Conservation (phyloP, 2,329 filamentous ascomycete genomes). For the Ophiostoma himal-ulmi region DNA sequence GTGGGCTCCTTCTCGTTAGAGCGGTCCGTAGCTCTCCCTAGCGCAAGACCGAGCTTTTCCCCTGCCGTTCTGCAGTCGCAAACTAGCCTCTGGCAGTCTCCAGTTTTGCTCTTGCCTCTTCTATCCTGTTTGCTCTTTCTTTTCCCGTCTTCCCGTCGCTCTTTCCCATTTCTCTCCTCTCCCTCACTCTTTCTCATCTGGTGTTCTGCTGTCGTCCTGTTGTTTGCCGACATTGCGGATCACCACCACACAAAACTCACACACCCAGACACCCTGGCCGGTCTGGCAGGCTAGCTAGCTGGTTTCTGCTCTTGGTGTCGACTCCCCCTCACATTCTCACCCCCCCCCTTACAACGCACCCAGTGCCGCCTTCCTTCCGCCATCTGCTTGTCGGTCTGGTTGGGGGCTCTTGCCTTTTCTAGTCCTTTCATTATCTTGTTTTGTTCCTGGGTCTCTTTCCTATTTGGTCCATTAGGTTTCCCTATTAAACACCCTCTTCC, state of each 20-base stretch:
- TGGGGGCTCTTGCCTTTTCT: conserved; percentile 14
- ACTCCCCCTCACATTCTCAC: neutral
- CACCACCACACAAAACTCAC: conserved; percentile 14
- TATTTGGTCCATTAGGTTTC: neutral
- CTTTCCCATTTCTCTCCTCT: conserved; percentile 2
- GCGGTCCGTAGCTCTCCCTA: conserved; percentile 17
- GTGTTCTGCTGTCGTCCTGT: neutral
- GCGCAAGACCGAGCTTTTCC: conserved; percentile 12
- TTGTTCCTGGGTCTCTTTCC: neutral
- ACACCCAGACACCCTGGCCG: neutral
- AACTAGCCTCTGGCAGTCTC: neutral
- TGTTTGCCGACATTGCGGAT: conserved; percentile 17
- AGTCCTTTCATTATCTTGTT: conserved; percentile 5
- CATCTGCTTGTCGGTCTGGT: conserved; percentile 14
- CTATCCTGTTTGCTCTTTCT: neutral
- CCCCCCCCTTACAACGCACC: neutral
- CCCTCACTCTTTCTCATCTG: neutral
- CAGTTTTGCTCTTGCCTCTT: conserved; percentile 10
- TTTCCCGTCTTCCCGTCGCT: neutral
- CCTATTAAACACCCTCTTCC: conserved; percentile 8
- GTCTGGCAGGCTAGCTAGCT: neutral
- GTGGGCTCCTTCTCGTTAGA: conserved; percentile 18
- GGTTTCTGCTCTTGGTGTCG: conserved; percentile 2
- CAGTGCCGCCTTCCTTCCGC: conserved; percentile 16
- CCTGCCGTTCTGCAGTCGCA: neutral